These are phyloP conservation scores for Lactarius quietus DNA, from an alignment of 768 basidiomycete species.

Conservation along the genomic window DNA sequence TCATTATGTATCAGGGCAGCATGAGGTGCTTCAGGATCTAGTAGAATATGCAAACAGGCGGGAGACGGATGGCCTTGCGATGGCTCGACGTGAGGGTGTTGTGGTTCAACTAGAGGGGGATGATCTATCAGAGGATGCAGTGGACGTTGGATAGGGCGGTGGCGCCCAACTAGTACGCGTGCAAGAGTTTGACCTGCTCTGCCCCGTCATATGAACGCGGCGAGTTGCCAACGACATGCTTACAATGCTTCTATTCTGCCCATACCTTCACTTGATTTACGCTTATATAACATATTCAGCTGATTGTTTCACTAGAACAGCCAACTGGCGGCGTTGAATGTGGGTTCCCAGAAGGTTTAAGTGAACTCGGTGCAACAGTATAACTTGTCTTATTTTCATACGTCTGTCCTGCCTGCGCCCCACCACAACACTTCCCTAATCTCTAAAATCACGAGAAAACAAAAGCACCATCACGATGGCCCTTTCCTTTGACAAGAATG, in stretches of 20 bases:
- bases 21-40: conserved; percentile 37
- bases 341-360: background rate
- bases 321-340: background rate
- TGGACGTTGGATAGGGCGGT: background rate
- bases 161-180: no score
- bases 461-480: background rate
- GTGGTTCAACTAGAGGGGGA: conserved; percentile 49
- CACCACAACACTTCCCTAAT: background rate
- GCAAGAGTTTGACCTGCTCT: no score
- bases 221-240: background rate
- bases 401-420: background rate
- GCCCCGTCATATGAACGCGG: no score
- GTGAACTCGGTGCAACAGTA: background rate
- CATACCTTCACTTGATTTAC: background rate
- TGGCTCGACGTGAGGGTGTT: conserved; percentile 50
- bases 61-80: conserved; percentile 43
- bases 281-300: background rate
- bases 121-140: conserved; percentile 3
- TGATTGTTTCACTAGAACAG: background rate
- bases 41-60: conserved; percentile 47
- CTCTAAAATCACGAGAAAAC: background rate
- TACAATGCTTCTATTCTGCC: background rate
- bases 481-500: background rate
- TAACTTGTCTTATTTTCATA: background rate
- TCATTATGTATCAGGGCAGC: conserved; percentile 53